Conservation (phyloP, 176 grass and related monocot species). For the Ananas comosus region DNA sequence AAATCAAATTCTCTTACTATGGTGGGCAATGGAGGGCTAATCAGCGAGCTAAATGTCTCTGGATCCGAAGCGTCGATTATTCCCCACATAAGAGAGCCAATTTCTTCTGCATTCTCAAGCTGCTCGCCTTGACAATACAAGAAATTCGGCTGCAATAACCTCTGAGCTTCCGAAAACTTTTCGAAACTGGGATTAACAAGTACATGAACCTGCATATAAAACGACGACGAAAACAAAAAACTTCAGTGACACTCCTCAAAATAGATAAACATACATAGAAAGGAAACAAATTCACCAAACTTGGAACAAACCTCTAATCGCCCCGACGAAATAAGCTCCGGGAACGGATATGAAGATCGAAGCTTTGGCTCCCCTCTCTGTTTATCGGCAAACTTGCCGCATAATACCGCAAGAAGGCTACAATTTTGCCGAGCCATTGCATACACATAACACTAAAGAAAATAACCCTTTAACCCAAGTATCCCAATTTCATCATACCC, state of each 20-base stretch:
- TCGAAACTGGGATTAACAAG: slow-evolving; percentile 54
- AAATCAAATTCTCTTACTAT: slow-evolving; percentile 34
- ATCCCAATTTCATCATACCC: slow-evolving; percentile 1
- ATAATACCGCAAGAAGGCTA: slow-evolving; percentile 37
- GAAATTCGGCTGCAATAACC: slow-evolving; percentile 33
- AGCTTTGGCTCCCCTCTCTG: slow-evolving; percentile 17
- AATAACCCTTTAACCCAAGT: neutral
- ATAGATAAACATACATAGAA: neutral
- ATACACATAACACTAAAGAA: neutral
- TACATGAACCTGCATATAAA: slow-evolving; percentile 39
- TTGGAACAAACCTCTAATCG: slow-evolving; percentile 35
- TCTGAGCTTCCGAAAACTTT: slow-evolving; percentile 40
- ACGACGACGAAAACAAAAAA: neutral
- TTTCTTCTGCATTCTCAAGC: slow-evolving; percentile 49
- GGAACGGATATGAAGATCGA: slow-evolving; percentile 33
- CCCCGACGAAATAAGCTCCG: slow-evolving; percentile 38
- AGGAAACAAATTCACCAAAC: neutral
- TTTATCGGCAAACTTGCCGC: slow-evolving; percentile 29
- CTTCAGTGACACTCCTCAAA: slow-evolving; percentile 3
- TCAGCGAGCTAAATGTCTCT: slow-evolving; percentile 32
- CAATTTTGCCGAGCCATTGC: slow-evolving; percentile 39
- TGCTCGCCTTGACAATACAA: slow-evolving; percentile 57
- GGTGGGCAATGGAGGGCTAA: slow-evolving; percentile 41
- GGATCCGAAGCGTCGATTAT: slow-evolving; percentile 38
- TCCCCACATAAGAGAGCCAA: slow-evolving; percentile 53